Conservation (phyloP, 169 alveolate species). For the Plasmodium sp. region DNA sequence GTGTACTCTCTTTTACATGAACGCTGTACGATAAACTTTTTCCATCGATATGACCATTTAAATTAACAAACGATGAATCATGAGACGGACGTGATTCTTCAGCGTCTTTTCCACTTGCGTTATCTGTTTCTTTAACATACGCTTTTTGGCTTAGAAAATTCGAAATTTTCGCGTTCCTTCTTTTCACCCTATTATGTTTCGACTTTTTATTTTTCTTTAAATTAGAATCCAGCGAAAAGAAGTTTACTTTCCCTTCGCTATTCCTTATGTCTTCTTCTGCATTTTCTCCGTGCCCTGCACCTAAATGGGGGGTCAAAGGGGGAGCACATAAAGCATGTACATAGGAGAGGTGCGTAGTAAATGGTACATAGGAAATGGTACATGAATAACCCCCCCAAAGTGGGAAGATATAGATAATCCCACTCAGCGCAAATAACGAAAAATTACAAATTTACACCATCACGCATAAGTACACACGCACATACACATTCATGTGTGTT, state of each 20-base stretch:
- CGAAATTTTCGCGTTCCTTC: not conserved
- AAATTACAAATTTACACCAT: not conserved
- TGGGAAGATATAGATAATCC: not conserved
- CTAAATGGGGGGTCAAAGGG: not conserved
- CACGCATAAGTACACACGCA: not conserved
- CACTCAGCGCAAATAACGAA: not conserved
- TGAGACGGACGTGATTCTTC: not conserved
- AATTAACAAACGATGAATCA: not conserved
- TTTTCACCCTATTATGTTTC: constrained; percentile 23
- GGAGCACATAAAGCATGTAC: not conserved
- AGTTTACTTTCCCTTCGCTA: not conserved
- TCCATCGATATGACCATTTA: not conserved
- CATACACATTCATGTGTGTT: not conserved
- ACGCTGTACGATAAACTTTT: not conserved
- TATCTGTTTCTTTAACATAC: not conserved
- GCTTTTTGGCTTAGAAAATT: not conserved
- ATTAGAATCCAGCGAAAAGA: not conserved
- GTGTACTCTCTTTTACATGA: not conserved
- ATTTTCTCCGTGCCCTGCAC: not conserved
- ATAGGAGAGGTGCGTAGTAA: not conserved
- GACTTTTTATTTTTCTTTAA: not conserved
- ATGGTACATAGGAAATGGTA: too few relatives aligned
- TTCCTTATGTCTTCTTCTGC: not conserved
- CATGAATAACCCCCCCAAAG: not conserved
- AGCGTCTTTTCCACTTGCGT: not conserved